Evolutionary conservation across 768 basidiomycete species (phyloP), one percentile per base, ranked within the genome.

Genomic region (Galerina marginata): DNA sequence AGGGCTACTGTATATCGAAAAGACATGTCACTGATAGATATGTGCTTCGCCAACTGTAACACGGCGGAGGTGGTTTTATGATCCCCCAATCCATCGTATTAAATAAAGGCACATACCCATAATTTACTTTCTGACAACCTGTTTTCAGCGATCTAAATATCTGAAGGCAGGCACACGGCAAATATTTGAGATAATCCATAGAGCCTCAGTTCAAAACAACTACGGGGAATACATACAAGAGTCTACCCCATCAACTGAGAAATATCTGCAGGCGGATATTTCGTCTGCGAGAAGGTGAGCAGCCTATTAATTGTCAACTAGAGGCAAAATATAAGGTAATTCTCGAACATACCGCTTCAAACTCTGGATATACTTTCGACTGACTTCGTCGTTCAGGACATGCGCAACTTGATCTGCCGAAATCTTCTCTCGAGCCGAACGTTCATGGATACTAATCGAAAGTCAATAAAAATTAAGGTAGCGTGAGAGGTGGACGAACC

Each of bases 381-480:
- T 95, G 70, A 98, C 94, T 86, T 99, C 97, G 69, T 99, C 97
- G 72, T 99, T 99, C 59, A 99, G 73, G 2, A 99, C 97, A 74
- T 99, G 97, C 0, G 96, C 97, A 7, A 99, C 95, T 72, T 96
- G 93, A 73, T 98, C 96, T 40, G 91, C 89, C 12, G 93, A 95
- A 61, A 99, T 99, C 78, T 98, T 98, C 75, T 99, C 96, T 63
- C 96, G 90, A 2, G 96, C 97, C 0, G 93, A 95, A 71, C 97
- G 92, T 75, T 97, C 97, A 77, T 99, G 97, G 57, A 99, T 97
- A 79, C 95, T 92, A 60, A 46, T 54, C 29, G 44, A 39, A n/a
- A 37, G 59, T 59, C 40, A 60, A 42, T 12, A 49, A 20, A 39
- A 53, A 6, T 12, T 33, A 59, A 20, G n/a, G 26, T 1, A 44